A percentile compares a stretch with the other conserved stretches of the same genome.
phyloP scores from a whole-genome alignment of 306 rosid species.

The Malus fusca region DNA sequence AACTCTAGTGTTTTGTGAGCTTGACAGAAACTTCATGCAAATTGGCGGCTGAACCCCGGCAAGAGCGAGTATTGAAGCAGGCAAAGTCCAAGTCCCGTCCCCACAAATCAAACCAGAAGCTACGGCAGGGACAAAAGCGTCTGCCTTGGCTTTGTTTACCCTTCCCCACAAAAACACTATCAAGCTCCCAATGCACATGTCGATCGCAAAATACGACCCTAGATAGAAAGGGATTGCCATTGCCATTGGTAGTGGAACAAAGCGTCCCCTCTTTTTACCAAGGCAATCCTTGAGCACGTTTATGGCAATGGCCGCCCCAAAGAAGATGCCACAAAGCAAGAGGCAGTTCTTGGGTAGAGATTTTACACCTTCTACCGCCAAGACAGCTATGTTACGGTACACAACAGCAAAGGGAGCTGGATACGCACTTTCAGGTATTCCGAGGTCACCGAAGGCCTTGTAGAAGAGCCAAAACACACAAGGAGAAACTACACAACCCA shows the following conservation, averaged over 20 bases:
- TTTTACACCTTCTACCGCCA: slow-evolving; percentile 30
- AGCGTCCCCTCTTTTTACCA: slow-evolving; percentile 23
- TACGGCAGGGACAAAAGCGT: slow-evolving; percentile 33
- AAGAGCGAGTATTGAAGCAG: slow-evolving; percentile 35
- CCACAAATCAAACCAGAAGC: slow-evolving; percentile 52
- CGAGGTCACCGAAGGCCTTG: slow-evolving; percentile 34
- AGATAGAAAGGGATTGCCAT: slow-evolving; percentile 45
- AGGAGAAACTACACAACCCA: slow-evolving; percentile 44
- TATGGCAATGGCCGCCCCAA: slow-evolving; percentile 24
- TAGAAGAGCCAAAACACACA: slow-evolving; percentile 44
- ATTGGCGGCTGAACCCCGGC: slow-evolving; percentile 38
- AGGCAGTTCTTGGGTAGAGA: slow-evolving; percentile 35
- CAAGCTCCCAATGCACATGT: slow-evolving; percentile 38
- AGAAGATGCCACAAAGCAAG: slow-evolving; percentile 28
- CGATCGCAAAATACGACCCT: slow-evolving; percentile 41
- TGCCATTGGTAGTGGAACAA: slow-evolving; percentile 43
- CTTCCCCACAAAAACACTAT: slow-evolving; percentile 34
- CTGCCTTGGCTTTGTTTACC: slow-evolving; percentile 31
- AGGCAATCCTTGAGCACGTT: slow-evolving; percentile 30
- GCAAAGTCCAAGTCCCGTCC: slow-evolving; percentile 44
- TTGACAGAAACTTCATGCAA: slow-evolving; percentile 45
- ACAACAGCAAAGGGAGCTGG: slow-evolving; percentile 35
- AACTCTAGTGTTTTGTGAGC: slow-evolving; percentile 15
- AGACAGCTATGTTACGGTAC: slow-evolving; percentile 38
- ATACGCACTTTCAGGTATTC: slow-evolving; percentile 19